Evolutionary conservation across 176 grass and related monocot genomes (phyloP).

Genomic region (Otatea glauca): DNA sequence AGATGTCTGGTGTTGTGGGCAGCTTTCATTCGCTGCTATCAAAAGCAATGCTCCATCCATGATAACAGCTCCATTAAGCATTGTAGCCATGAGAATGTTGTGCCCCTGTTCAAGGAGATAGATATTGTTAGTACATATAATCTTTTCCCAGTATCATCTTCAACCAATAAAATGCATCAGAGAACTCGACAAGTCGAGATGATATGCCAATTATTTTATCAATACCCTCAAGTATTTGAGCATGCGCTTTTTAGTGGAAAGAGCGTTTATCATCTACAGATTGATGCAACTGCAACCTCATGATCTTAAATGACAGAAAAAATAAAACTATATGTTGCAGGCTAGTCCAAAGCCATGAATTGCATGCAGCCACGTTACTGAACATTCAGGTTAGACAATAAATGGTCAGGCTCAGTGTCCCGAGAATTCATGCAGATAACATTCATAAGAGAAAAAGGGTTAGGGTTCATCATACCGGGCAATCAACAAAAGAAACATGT

Average conservation of each 20-base stretch:
- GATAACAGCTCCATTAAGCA: slow-evolving; percentile 97
- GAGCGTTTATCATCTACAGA: not conserved
- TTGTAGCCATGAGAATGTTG: slow-evolving; percentile 95
- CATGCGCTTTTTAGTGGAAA: not conserved
- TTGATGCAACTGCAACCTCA: slow-evolving; percentile 5
- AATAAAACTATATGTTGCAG: not conserved
- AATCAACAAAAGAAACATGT: slow-evolving; percentile 97
- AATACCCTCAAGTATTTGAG: not conserved
- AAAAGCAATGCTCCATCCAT: slow-evolving; percentile 96
- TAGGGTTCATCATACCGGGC: slow-evolving; percentile 61
- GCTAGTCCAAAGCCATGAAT: not conserved
- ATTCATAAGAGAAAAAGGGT: not conserved
- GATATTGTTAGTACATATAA: not conserved
- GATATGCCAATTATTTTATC: not conserved
- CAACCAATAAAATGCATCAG: too few species aligned
- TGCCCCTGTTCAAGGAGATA: slow-evolving; percentile 65
- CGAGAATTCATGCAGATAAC: not conserved
- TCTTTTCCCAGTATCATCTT: too few species aligned
- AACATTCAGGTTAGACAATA: not conserved
- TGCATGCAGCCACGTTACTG: not conserved
- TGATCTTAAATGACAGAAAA: slow-evolving; percentile 9
- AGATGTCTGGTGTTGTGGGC: slow-evolving; percentile 91
- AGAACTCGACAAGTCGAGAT: too few species aligned
- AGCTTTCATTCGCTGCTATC: slow-evolving; percentile 93
- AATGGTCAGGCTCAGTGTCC: not conserved